Evolutionary conservation across 2,329 filamentous ascomycete genomes (phyloP).

Genomic region (Penicillium corylophilum): DNA sequence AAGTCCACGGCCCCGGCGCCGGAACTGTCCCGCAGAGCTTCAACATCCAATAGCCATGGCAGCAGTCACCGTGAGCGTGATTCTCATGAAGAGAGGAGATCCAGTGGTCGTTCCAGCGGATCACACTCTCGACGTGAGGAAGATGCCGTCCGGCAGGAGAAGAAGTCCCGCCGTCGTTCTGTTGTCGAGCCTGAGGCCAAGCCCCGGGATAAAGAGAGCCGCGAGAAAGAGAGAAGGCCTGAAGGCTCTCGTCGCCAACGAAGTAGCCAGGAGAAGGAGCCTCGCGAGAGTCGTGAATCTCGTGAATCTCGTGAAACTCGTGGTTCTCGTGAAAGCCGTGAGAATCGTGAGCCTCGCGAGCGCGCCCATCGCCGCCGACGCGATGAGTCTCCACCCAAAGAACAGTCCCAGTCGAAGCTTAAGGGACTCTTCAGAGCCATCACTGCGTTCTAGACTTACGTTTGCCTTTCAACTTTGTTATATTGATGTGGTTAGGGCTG

Average conservation of each 20-base stretch:
- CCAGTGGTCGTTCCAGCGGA: conserved; percentile 25
- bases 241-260: conserved; percentile 25
- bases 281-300: conserved; percentile 7
- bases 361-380: conserved; percentile 26
- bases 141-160: conserved; percentile 24
- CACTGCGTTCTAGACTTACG: conserved; percentile 25
- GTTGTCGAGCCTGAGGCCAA: conserved; percentile 19
- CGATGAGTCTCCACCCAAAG: conserved; percentile 29
- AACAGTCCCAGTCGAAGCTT: conserved; percentile 30
- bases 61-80: conserved; percentile 20
- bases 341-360: not conserved
- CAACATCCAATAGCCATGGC: conserved; percentile 30
- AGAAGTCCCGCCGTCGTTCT: conserved; percentile 22
- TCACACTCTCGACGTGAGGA: conserved; percentile 33
- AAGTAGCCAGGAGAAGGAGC: conserved; percentile 20
- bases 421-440: conserved; percentile 33
- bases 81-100: conserved; percentile 26
- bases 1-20: conserved; percentile 22
- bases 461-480: conserved; percentile 13
- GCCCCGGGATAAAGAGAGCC: conserved; percentile 15
- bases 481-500: conserved; percentile 12
- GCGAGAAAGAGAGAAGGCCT: conserved; percentile 18
- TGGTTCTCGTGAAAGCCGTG: not conserved
- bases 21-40: conserved; percentile 33
- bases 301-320: not conserved